Percentiles rank a stretch among this genome's conserved stretches.
Conservation (phyloP, 2,329 filamentous ascomycete species). For the Apiospora pterosperma region DNA sequence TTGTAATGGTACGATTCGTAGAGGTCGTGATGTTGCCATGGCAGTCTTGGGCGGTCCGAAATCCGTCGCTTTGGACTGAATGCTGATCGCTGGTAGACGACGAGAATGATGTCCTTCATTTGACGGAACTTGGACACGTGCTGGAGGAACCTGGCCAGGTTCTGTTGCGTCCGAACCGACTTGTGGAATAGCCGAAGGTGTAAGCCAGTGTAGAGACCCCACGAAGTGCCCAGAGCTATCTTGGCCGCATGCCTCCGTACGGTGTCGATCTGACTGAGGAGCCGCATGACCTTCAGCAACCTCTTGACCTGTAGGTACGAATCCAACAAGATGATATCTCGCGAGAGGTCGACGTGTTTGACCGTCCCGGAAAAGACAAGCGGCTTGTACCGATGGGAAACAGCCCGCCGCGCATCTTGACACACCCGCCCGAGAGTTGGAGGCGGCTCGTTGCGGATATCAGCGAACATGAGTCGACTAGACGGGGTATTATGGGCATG, state of each 20-base stretch:
- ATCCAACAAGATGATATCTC: slow-evolving; percentile 44
- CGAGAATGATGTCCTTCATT: slow-evolving; percentile 39
- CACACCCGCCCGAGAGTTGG: slow-evolving; percentile 41
- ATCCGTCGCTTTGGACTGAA: slow-evolving; percentile 31
- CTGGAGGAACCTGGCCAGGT: slow-evolving; percentile 39
- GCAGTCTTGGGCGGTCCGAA: slow-evolving; percentile 14
- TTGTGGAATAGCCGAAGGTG: slow-evolving; percentile 44
- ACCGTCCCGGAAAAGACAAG: slow-evolving; percentile 41
- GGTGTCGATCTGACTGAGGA: slow-evolving; percentile 42
- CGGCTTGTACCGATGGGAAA: slow-evolving; percentile 40
- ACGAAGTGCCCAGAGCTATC: slow-evolving; percentile 44
- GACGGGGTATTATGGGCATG: slow-evolving; percentile 34
- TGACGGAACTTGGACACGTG: slow-evolving; percentile 37
- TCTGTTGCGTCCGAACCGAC: slow-evolving; percentile 35
- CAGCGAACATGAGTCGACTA: slow-evolving; percentile 44
- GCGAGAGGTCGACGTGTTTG: slow-evolving; percentile 42
- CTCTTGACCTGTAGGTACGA: slow-evolving; percentile 45
- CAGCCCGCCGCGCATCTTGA: slow-evolving; percentile 39
- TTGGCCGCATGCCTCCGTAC: slow-evolving; percentile 36
- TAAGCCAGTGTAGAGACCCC: slow-evolving; percentile 42
- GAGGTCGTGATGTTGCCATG: slow-evolving; percentile 34
- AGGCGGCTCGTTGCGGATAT: slow-evolving; percentile 41
- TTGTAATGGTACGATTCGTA: slow-evolving; percentile 44
- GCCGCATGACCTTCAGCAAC: slow-evolving; percentile 41
- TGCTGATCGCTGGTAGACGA: slow-evolving; percentile 46